phyloP scores from a whole-genome alignment of 257 asterid genomes.

The Vinca minor region DNA sequence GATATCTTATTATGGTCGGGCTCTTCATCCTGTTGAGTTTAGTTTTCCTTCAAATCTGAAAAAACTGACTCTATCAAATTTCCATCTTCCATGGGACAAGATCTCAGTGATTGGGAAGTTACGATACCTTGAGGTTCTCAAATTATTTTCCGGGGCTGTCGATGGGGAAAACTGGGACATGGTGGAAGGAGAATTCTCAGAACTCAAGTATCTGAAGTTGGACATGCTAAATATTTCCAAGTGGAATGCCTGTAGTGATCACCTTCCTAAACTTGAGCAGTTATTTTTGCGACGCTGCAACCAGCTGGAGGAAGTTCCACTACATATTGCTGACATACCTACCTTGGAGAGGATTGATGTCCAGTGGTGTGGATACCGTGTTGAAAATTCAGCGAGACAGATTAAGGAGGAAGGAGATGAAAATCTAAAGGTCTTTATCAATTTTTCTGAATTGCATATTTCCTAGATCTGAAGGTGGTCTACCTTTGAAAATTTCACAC shows the following conservation, averaged over 20 bases:
- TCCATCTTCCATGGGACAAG: background rate
- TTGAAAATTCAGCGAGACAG: background rate
- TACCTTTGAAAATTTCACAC: too few species aligned
- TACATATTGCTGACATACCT: background rate
- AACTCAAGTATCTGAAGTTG: constrained; percentile 2
- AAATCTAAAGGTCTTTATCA: background rate
- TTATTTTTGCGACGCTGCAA: background rate
- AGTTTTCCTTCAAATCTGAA: background rate
- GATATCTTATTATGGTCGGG: background rate
- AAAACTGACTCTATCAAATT: background rate
- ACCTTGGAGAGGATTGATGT: constrained; percentile 2
- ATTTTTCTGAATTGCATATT: background rate
- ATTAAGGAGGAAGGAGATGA: constrained; percentile 9
- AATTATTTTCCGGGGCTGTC: background rate
- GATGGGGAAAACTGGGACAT: constrained; percentile 2
- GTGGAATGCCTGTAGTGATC: background rate
- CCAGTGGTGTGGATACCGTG: background rate
- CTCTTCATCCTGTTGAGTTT: background rate
- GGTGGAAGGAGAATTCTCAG: background rate
- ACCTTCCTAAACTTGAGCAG: background rate
- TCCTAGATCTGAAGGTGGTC: background rate
- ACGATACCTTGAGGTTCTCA: background rate
- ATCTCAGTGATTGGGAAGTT: background rate
- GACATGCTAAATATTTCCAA: background rate
- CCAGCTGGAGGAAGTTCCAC: background rate